These are phyloP conservation scores for Penicillium sp. DNA, from an alignment of 2,329 filamentous ascomycete species.

Conservation along the genomic window DNA sequence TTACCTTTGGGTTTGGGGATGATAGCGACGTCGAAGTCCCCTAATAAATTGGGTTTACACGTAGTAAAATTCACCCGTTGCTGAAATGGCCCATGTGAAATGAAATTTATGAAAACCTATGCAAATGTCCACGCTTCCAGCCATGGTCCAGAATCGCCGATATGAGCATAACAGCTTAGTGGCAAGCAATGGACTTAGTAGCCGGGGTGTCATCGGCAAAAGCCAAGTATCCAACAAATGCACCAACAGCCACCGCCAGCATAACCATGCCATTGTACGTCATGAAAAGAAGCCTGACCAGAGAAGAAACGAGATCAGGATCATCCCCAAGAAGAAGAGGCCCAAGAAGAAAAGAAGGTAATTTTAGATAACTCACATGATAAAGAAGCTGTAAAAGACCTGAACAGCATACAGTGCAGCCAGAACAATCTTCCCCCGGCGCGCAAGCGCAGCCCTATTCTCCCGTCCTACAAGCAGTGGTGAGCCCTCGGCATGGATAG, in stretches of 20 bases:
- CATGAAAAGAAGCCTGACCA: conserved; percentile 89
- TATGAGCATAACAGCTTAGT: conserved; percentile 56
- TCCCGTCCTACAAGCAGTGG: conserved; percentile 74
- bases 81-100: neutral
- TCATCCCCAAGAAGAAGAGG: neutral
- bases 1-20: conserved; percentile 68
- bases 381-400: conserved; percentile 98
- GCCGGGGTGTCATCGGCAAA: conserved; percentile 74
- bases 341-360: neutral
- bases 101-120: conserved; percentile 7
- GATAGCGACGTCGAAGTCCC: conserved; percentile 58
- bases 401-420: conserved; percentile 84
- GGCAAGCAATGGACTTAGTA: conserved; percentile 87
- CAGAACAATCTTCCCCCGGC: conserved; percentile 76
- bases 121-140: neutral
- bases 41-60: conserved; percentile 26
- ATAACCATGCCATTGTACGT: conserved; percentile 99
- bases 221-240: conserved; percentile 81
- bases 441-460: conserved; percentile 62
- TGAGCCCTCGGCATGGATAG: conserved; percentile 61
- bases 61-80: conserved; percentile 1
- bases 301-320: neutral
- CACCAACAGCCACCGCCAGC: conserved; percentile 84
- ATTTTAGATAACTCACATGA: conserved; percentile 73
- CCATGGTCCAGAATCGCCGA: neutral